phyloP scores from a whole-genome alignment of 192 early-diverging fungal genomes.

The Jimgerdemannia flammicorona region DNA sequence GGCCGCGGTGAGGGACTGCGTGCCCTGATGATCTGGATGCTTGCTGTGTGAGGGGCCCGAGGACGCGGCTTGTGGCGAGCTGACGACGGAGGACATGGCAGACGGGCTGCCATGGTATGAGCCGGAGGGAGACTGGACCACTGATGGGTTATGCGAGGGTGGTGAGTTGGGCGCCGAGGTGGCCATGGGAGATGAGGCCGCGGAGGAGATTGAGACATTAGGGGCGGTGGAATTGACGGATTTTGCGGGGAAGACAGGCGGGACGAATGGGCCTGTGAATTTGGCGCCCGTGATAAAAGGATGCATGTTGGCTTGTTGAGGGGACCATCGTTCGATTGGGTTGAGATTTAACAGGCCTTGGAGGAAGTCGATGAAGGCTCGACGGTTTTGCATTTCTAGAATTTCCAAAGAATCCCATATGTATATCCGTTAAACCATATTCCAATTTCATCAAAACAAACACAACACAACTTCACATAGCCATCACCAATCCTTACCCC shows the following conservation, averaged over 20 bases:
- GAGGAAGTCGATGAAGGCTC: slow-evolving; percentile 89
- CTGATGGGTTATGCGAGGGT: not conserved
- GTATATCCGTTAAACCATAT: too few relatives aligned
- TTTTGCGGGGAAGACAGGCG: slow-evolving; percentile 34
- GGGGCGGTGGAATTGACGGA: not conserved
- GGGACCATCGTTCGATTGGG: slow-evolving; percentile 91
- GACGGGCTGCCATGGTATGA: not conserved
- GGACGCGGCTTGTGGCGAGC: slow-evolving; percentile 8
- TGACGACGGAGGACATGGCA: slow-evolving; percentile 5
- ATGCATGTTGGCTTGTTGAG: slow-evolving; percentile 89
- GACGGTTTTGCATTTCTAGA: slow-evolving; percentile 67
- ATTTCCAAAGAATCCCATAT: too few relatives aligned
- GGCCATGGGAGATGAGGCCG: slow-evolving; percentile 1
- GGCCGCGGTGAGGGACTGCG: not conserved
- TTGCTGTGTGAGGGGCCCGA: not conserved
- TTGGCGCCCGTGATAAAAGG: slow-evolving; percentile 93
- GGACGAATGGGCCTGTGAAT: slow-evolving; percentile 66
- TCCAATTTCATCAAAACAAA: too few relatives aligned
- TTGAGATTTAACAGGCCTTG: slow-evolving; percentile 87
- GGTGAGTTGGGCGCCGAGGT: slow-evolving; percentile 5
- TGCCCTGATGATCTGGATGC: not conserved
- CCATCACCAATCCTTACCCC: slow-evolving; percentile 43
- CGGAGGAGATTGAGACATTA: not conserved
- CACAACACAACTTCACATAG: too few relatives aligned
- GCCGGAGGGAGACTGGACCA: slow-evolving; percentile 6